These are phyloP conservation scores for Hypoxylon sp. DNA, from an alignment of 2,329 filamentous ascomycete genomes.

Conservation along the genomic window DNA sequence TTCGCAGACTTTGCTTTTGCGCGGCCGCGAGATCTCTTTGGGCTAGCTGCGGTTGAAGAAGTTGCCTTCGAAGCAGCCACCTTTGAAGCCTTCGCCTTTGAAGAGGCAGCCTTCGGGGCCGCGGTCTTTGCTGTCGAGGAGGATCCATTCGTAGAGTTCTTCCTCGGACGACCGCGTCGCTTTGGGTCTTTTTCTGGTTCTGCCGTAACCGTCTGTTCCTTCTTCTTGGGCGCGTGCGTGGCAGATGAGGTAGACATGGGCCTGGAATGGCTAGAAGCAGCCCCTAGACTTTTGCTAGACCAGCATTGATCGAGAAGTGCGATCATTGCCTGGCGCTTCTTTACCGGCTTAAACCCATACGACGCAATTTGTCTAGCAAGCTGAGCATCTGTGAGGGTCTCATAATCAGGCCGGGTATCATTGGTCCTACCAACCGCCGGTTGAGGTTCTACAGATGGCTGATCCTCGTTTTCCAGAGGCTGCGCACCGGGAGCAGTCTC, in stretches of 20 bases:
- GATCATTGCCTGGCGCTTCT: constrained; percentile 73
- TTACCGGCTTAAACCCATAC: constrained; percentile 78
- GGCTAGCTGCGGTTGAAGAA: no score
- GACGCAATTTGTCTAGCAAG: constrained; percentile 67
- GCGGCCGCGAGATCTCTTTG: constrained; percentile 40
- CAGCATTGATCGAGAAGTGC: constrained; percentile 74
- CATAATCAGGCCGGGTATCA: constrained; percentile 61
- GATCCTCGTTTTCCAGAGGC: neutral
- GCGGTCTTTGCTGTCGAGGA: constrained; percentile 9
- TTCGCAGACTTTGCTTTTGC: constrained; percentile 40
- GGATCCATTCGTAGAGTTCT: constrained; percentile 39
- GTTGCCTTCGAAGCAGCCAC: neutral
- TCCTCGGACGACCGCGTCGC: constrained; percentile 54
- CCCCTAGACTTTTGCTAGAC: constrained; percentile 61
- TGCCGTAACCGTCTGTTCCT: constrained; percentile 3
- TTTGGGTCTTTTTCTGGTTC: constrained; percentile 44
- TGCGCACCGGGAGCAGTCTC: constrained; percentile 17
- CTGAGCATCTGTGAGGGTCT: constrained; percentile 67
- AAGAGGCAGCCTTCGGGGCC: constrained; percentile 24
- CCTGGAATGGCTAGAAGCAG: constrained; percentile 13
- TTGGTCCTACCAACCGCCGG: constrained; percentile 3
- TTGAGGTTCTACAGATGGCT: constrained; percentile 1
- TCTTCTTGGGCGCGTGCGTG: constrained; percentile 27
- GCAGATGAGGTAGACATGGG: constrained; percentile 37
- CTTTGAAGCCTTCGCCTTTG: constrained; percentile 1